These are phyloP conservation scores for Cystofilobasidium capitatum DNA, from an alignment of 768 basidiomycete genomes.

Conservation along the genomic window DNA sequence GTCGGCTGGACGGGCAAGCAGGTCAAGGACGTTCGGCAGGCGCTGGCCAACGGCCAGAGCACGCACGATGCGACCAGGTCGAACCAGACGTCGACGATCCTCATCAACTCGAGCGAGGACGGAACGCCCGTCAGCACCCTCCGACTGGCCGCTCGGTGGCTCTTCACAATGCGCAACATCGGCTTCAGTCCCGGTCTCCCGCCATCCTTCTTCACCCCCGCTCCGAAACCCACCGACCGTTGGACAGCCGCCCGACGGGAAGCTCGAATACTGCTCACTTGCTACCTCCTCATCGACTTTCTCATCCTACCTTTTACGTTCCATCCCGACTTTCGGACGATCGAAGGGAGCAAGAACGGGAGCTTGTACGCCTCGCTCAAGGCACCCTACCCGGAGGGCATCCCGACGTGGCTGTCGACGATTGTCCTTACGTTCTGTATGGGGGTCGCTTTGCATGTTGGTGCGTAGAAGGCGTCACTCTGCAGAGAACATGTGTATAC, in stretches of 20 bases:
- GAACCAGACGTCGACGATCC: constrained; percentile 1
- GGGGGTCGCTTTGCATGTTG: constrained; percentile 10
- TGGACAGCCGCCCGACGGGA: constrained; percentile 3
- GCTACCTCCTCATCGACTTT: constrained; percentile 17
- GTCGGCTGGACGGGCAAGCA: constrained; percentile 17
- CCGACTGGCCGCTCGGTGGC: constrained; percentile 6
- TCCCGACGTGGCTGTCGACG: constrained; percentile 1
- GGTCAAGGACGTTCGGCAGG: background rate
- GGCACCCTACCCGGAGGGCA: background rate
- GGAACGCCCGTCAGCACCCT: background rate
- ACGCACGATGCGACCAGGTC: background rate
- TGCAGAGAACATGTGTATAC: background rate
- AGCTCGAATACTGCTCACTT: constrained; percentile 1
- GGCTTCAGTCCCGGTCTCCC: constrained; percentile 18
- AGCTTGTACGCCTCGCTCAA: constrained; percentile 13
- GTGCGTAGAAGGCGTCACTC: background rate
- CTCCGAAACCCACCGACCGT: background rate
- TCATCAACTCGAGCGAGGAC: constrained; percentile 2
- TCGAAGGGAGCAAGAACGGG: background rate
- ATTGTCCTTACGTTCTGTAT: constrained; percentile 12
- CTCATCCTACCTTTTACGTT: constrained; percentile 18
- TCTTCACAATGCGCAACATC: constrained; percentile 18
- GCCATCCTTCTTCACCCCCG: constrained; percentile 16
- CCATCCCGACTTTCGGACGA: constrained; percentile 11
- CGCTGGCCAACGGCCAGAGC: background rate